These are phyloP conservation scores for Chaetomium tenue DNA, from an alignment of 495 filamentous ascomycete species.

Conservation along the genomic window DNA sequence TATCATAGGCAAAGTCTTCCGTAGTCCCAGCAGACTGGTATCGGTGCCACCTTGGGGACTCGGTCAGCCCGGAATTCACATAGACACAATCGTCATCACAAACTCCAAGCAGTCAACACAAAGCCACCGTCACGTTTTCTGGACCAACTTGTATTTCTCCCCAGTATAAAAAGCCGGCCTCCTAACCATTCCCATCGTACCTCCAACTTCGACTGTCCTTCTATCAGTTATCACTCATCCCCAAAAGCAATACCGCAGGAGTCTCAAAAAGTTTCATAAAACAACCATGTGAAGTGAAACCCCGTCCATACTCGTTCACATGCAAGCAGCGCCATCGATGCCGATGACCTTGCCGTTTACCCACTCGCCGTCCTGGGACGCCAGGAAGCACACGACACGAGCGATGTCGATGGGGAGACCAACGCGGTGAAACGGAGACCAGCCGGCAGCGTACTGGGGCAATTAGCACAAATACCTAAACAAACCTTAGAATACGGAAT, in stretches of 20 bases:
- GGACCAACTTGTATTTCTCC: too few species aligned
- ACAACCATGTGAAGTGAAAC: not conserved
- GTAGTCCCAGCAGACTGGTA: too few species aligned
- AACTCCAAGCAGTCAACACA: too few species aligned
- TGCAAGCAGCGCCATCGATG: slow-evolving; percentile 49
- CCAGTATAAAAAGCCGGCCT: not conserved
- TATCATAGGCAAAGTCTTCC: too few species aligned
- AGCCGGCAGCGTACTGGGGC: slow-evolving; percentile 49
- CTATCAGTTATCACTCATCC: not conserved
- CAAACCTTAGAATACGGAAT: too few species aligned
- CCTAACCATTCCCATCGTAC: not conserved
- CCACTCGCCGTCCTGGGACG: slow-evolving; percentile 65
- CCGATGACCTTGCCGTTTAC: slow-evolving; percentile 60
- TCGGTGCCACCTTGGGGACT: too few species aligned
- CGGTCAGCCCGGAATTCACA: too few species aligned
- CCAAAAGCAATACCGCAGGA: not conserved
- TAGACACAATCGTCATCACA: too few species aligned
- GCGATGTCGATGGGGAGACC: slow-evolving; percentile 64
- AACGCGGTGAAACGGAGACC: slow-evolving; percentile 59
- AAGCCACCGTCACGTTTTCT: not conserved
- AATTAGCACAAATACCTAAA: not conserved
- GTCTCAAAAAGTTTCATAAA: not conserved
- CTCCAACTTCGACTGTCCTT: not conserved
- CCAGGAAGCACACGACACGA: slow-evolving; percentile 63
- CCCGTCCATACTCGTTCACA: slow-evolving; percentile 31